Evolutionary conservation across 352 stramenopile genomes (phyloP).

Genomic region (Pythium dissimile): DNA sequence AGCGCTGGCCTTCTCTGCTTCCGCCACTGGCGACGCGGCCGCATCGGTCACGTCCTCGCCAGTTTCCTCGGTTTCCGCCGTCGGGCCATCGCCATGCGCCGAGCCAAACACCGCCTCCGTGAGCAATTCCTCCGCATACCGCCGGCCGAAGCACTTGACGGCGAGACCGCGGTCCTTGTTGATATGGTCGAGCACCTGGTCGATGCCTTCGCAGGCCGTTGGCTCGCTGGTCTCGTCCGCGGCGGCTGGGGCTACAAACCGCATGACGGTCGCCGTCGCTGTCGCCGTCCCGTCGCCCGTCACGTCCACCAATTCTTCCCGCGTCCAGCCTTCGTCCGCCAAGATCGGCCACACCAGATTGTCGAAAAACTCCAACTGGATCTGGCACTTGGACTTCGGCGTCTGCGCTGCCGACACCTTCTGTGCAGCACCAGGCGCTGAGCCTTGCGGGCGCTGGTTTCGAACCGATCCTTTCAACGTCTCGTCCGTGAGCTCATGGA

Average conservation of each 20-base stretch:
- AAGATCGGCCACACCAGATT: slow-evolving; percentile 78
- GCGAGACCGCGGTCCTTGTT: slow-evolving; percentile 39
- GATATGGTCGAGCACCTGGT: slow-evolving; percentile 58
- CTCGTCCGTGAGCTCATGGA: slow-evolving; percentile 64
- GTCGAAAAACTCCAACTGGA: slow-evolving; percentile 66
- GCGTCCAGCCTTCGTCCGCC: slow-evolving; percentile 65
- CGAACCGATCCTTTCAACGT: slow-evolving; percentile 76
- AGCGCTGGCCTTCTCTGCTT: background rate
- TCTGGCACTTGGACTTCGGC: slow-evolving; percentile 17
- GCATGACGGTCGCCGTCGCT: too few relatives aligned
- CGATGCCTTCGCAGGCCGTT: slow-evolving; percentile 30
- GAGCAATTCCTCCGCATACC: slow-evolving; percentile 42
- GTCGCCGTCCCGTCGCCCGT: slow-evolving; percentile 13
- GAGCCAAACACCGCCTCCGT: slow-evolving; percentile 34
- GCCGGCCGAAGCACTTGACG: slow-evolving; percentile 69
- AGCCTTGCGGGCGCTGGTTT: slow-evolving; percentile 29
- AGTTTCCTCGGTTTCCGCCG: background rate
- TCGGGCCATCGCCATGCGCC: slow-evolving; percentile 17
- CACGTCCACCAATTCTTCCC: slow-evolving; percentile 35
- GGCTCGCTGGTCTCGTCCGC: background rate
- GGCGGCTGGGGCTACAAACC: slow-evolving; percentile 18
- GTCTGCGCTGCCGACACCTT: slow-evolving; percentile 8
- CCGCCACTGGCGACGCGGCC: background rate
- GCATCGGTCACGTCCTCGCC: background rate
- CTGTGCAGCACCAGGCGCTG: background rate